A percentile compares a stretch with the other conserved stretches of the same genome.
phyloP scores from a whole-genome alignment of 345 rosid genomes.

The Melaleuca alternifolia region DNA sequence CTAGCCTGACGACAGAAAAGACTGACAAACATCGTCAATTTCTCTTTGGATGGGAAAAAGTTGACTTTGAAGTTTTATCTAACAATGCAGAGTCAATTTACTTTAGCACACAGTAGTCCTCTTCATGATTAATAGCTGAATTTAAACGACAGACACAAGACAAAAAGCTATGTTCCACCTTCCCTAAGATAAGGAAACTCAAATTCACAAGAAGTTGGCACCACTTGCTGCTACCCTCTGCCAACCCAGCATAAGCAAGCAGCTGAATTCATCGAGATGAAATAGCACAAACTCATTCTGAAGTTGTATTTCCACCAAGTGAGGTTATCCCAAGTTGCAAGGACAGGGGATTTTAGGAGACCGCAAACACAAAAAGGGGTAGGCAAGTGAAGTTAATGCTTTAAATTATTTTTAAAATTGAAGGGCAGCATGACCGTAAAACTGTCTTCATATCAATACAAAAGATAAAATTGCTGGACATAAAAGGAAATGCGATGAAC shows the following conservation, averaged over 20 bases:
- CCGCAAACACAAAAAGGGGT: not conserved
- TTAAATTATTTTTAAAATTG: not conserved
- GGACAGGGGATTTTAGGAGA: not conserved
- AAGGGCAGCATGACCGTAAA: not conserved
- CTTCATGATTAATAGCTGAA: not conserved
- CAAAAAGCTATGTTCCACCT: not conserved
- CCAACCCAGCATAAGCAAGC: not conserved
- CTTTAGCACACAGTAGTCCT: not conserved
- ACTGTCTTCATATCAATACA: not conserved
- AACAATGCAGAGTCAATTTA: not conserved
- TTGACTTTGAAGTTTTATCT: not conserved
- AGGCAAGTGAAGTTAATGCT: not conserved
- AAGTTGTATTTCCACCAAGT: not conserved
- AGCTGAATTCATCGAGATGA: not conserved
- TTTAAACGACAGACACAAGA: not conserved
- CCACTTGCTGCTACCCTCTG: not conserved
- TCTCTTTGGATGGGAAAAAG: not conserved
- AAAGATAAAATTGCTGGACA: not conserved
- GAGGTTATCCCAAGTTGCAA: not conserved
- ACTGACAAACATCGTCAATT: not conserved
- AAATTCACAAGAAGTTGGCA: not conserved
- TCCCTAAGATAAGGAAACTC: not conserved
- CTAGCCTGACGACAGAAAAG: not conserved
- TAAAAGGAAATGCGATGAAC: not conserved
- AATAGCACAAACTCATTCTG: not conserved